A percentile compares a stretch with the other conserved stretches of the same genome.
Evolutionary conservation across 192 early-diverging fungal genomes (phyloP).

Genomic region (Entomortierella parvispora): DNA sequence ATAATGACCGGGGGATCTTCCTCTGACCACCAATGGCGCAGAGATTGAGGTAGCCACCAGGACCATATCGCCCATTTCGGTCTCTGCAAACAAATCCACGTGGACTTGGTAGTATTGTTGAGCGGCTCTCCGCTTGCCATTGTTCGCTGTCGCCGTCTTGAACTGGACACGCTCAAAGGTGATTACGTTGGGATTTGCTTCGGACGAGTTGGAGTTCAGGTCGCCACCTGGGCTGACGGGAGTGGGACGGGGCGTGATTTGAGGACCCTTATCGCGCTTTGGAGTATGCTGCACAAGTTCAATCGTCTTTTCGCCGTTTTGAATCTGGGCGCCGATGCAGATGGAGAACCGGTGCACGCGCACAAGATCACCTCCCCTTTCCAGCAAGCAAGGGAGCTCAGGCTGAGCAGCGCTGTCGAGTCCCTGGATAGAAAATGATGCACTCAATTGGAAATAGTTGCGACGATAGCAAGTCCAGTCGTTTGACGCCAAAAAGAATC

Average conservation of each 20-base stretch:
- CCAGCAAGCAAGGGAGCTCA: slow-evolving; percentile 73
- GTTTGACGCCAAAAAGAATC: slow-evolving; percentile 88
- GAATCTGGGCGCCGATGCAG: slow-evolving; percentile 80
- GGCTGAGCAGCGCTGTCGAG: slow-evolving; percentile 53
- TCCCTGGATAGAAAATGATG: slow-evolving; percentile 67
- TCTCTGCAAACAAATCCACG: slow-evolving; percentile 83
- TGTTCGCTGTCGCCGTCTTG: slow-evolving; percentile 96
- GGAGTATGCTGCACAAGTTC: slow-evolving; percentile 90
- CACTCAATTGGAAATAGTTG: slow-evolving; percentile 92
- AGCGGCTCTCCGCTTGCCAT: slow-evolving; percentile 90
- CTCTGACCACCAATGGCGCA: slow-evolving; percentile 89
- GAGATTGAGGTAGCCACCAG: slow-evolving; percentile 78
- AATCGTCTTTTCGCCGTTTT: slow-evolving; percentile 76
- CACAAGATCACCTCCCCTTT: slow-evolving; percentile 61
- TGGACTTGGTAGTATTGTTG: slow-evolving; percentile 95
- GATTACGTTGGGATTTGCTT: slow-evolving; percentile 60
- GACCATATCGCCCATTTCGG: slow-evolving; percentile 62
- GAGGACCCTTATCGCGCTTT: slow-evolving; percentile 95
- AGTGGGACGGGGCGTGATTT: slow-evolving; percentile 73
- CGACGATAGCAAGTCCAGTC: slow-evolving; percentile 97
- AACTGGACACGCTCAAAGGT: slow-evolving; percentile 97
- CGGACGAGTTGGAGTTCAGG: slow-evolving; percentile 48
- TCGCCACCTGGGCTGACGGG: slow-evolving; percentile 70
- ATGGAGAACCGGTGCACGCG: slow-evolving; percentile 76
- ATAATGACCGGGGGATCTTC: slow-evolving; percentile 95